A percentile compares a stretch with the other conserved stretches of the same genome.
Evolutionary conservation across 2,329 filamentous ascomycete genomes (phyloP).

Genomic region (Pseudocercospora fijiensis): DNA sequence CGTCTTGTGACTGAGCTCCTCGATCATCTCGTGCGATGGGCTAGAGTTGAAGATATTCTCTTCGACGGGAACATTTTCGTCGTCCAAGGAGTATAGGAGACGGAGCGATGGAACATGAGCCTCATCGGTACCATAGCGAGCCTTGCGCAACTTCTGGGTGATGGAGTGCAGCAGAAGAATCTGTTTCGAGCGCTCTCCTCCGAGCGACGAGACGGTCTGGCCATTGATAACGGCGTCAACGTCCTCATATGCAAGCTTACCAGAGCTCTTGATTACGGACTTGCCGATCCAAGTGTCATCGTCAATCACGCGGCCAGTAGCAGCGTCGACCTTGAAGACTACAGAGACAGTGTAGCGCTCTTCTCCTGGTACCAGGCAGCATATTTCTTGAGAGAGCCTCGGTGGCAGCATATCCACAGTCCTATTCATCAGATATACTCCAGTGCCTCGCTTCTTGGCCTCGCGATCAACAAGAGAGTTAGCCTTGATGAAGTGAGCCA

Average conservation of each 20-base stretch:
- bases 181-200: slow-evolving; percentile 68
- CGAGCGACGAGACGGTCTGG: slow-evolving; percentile 55
- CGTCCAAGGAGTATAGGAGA: slow-evolving; percentile 88
- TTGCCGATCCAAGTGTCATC: slow-evolving; percentile 93
- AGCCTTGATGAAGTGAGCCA: slow-evolving; percentile 93
- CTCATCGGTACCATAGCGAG: slow-evolving; percentile 72
- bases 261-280: slow-evolving; percentile 85
- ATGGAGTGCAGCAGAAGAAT: slow-evolving; percentile 78
- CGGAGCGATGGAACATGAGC: slow-evolving; percentile 81
- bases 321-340: slow-evolving; percentile 83
- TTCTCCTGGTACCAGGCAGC: slow-evolving; percentile 81
- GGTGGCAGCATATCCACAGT: slow-evolving; percentile 82
- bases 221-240: slow-evolving; percentile 79
- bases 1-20: slow-evolving; percentile 91
- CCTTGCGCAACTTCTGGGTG: slow-evolving; percentile 85
- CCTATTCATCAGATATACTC: slow-evolving; percentile 91
- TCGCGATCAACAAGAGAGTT: slow-evolving; percentile 95
- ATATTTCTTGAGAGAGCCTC: slow-evolving; percentile 81
- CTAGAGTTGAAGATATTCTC: slow-evolving; percentile 94
- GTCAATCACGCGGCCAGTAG: slow-evolving; percentile 75
- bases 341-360: slow-evolving; percentile 90
- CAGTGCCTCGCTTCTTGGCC: slow-evolving; percentile 95
- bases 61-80: slow-evolving; percentile 96
- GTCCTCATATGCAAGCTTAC: slow-evolving; percentile 79
- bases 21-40: slow-evolving; percentile 84